Evolutionary conservation across 371 early-diverging fungal species (phyloP).

Genomic region (Thermomucor indicae-seudaticae): DNA sequence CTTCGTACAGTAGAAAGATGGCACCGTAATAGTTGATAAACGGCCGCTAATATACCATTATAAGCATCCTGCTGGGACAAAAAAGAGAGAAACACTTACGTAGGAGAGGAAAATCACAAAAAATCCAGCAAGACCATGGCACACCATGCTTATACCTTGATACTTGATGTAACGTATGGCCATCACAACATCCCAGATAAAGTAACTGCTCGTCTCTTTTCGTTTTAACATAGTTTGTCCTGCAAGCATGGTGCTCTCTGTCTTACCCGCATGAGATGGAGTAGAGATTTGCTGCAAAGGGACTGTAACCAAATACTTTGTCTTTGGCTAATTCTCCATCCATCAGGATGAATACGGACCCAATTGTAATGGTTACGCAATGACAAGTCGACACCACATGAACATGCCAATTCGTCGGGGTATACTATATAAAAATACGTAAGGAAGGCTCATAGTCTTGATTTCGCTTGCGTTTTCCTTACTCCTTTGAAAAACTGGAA

Average conservation of each 20-base stretch:
- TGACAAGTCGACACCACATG: slow-evolving; percentile 69
- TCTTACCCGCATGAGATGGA: slow-evolving; percentile 80
- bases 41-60: slow-evolving; percentile 73
- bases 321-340: slow-evolving; percentile 61
- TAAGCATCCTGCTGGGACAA: background rate
- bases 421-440: slow-evolving; percentile 20
- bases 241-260: too few species aligned
- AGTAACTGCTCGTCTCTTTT: slow-evolving; percentile 60
- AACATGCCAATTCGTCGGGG: slow-evolving; percentile 67
- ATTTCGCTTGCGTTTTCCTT: slow-evolving; percentile 4
- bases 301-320: slow-evolving; percentile 73
- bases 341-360: slow-evolving; percentile 60
- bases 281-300: slow-evolving; percentile 70
- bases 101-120: slow-evolving; percentile 69
- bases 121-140: slow-evolving; percentile 81
- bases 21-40: slow-evolving; percentile 86
- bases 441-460: background rate
- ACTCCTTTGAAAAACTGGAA: slow-evolving; percentile 57
- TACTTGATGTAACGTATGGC: slow-evolving; percentile 65
- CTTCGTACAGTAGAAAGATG: slow-evolving; percentile 86
- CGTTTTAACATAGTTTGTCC: background rate
- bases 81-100: slow-evolving; percentile 49
- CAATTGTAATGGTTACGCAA: slow-evolving; percentile 50
- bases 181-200: slow-evolving; percentile 84
- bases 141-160: slow-evolving; percentile 77